phyloP scores from a whole-genome alignment of 768 basidiomycete species.

The Amanita subjunquillea region DNA sequence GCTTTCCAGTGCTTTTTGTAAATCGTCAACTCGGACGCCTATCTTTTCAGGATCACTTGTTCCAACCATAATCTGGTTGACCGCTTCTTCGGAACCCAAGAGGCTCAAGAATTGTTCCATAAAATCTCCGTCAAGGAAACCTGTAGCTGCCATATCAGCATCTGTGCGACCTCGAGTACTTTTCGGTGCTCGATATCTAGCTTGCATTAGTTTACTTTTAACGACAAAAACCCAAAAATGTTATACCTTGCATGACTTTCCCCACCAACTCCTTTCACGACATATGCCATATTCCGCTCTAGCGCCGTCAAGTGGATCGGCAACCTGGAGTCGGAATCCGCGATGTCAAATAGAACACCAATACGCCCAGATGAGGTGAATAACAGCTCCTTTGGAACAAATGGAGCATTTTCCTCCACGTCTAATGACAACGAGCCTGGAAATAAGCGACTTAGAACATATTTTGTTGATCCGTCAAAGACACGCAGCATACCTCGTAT shows the following conservation, averaged over 20 bases:
- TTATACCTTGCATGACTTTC: slow-evolving; percentile 52
- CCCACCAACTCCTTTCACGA: slow-evolving; percentile 43
- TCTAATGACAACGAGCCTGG: slow-evolving; percentile 49
- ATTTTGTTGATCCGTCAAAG: not conserved
- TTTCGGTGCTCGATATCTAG: slow-evolving; percentile 34
- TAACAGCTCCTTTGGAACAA: slow-evolving; percentile 56
- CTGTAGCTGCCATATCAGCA: slow-evolving; percentile 43
- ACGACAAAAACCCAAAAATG: not conserved
- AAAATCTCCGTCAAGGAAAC: slow-evolving; percentile 87
- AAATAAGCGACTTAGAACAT: not conserved
- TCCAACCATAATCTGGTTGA: slow-evolving; percentile 48
- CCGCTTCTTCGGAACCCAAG: slow-evolving; percentile 24
- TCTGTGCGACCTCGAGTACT: slow-evolving; percentile 46
- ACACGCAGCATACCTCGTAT: slow-evolving; percentile 37
- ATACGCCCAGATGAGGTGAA: slow-evolving; percentile 76
- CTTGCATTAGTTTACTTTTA: not conserved
- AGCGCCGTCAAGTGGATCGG: slow-evolving; percentile 53
- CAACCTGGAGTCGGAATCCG: slow-evolving; percentile 28
- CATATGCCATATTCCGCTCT: slow-evolving; percentile 62
- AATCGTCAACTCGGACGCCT: slow-evolving; percentile 30
- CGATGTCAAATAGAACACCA: slow-evolving; percentile 57
- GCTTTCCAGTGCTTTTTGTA: slow-evolving; percentile 34
- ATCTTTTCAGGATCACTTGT: slow-evolving; percentile 49
- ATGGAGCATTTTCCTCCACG: slow-evolving; percentile 24
- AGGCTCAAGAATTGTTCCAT: slow-evolving; percentile 55